Base-by-base conservation (phyloP, 257 asterid species). In the Capsicum rhomboideum region DNA sequence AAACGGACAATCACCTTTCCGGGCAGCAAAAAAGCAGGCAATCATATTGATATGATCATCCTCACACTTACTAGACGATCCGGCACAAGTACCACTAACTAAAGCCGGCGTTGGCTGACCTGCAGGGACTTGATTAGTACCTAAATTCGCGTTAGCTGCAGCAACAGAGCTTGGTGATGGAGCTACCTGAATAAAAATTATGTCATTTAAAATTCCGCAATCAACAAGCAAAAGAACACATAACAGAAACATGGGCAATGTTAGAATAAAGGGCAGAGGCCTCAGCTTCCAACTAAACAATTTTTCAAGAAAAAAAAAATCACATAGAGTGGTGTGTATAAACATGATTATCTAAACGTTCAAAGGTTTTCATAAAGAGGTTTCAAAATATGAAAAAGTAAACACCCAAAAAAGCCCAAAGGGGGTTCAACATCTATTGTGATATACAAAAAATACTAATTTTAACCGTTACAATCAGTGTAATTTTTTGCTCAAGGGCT, bases 11-110 rank as follows among this genome's bases (percentile, higher is more conserved):
- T 50, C 13, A 77, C 82, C 82, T 77, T 77, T 50, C 28, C 11
- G 23, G 6, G 63, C 18, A 58, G 90, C 90, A 26, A 92, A 89
- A 16, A 89, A 82, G 82, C 97, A 92, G n/a, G 94, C 93, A 46
- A 89, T 89, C 79, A 93, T 53, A 52, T 67, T 84, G 85, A 71
- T 84, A 82, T 79, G 87, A 86, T 83, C 87, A 68, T 89, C 67
- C 58, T 31, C 86, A 85, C 97, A 93, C 87, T 89, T 86, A 50
- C 79, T 67, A 55, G 67, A 46, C 50, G 82, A 88, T 80, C n/a
- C 10, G 8, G 85, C 90, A 44, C 95, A 91, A 12, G 44, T 68
- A 44, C 37, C 87, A 59, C 55, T 10, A 20, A 7, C 58, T 42
- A 52, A 79, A 34, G 8, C 82, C 2, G 66, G 16, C 6, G 20